Conservation (phyloP, 257 asterid genomes). For the Solanum gandarillasii region DNA sequence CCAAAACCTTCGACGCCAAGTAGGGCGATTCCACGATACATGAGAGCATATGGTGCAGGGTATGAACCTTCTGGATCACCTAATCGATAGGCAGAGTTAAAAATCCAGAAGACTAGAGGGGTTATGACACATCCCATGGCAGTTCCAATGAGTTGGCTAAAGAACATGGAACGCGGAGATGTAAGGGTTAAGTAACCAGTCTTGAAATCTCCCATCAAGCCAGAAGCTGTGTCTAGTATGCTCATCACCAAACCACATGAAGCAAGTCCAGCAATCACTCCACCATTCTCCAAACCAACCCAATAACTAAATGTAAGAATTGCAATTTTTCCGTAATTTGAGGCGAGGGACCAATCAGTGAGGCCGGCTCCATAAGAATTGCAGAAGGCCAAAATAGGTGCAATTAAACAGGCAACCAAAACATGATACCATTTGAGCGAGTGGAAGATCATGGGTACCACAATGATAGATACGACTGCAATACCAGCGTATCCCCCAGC, state of each 20-base stretch:
- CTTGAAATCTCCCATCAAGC: conserved; percentile 31
- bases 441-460: conserved; percentile 24
- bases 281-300: conserved; percentile 25
- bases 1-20: conserved; percentile 31
- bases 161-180: conserved; percentile 26
- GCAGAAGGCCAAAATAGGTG: conserved; percentile 33
- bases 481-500: conserved; percentile 9
- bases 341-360: conserved; percentile 33
- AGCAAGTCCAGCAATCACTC: conserved; percentile 30
- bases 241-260: conserved; percentile 31
- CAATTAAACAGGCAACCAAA: conserved; percentile 18
- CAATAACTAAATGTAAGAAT: conserved; percentile 22
- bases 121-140: conserved; percentile 27
- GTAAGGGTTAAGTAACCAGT: conserved; percentile 30
- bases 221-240: conserved; percentile 21
- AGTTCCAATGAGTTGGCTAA: conserved; percentile 27
- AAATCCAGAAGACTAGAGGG: conserved; percentile 17
- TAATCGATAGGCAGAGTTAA: too few species aligned
- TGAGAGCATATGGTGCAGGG: conserved; percentile 25
- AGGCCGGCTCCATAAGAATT: conserved; percentile 36
- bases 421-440: conserved; percentile 28
- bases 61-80: conserved; percentile 14
- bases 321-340: conserved; percentile 30
- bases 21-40: conserved; percentile 28
- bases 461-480: conserved; percentile 19